Conservation (phyloP, 2,329 filamentous ascomycete species). For the Biscogniauxia mediterranea region DNA sequence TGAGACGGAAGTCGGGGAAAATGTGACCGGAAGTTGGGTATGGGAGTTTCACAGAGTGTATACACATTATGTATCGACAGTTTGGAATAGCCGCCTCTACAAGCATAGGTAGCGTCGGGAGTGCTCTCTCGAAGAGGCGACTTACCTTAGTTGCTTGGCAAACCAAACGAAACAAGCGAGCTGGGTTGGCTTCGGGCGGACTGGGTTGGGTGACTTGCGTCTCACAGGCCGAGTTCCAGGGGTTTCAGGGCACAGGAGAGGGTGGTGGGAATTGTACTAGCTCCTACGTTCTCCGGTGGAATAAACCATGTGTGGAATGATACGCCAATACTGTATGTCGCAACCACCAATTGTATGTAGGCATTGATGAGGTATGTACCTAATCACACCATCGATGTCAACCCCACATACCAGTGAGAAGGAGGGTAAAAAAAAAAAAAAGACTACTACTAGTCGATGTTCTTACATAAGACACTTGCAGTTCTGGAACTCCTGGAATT, state of each 20-base stretch:
- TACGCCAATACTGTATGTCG: background rate
- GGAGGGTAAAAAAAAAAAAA: too few relatives aligned
- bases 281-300: background rate
- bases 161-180: background rate
- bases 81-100: too few relatives aligned
- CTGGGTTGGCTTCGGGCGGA: background rate
- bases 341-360: background rate
- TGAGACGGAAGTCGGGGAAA: conserved; percentile 39
- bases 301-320: background rate
- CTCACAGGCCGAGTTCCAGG: background rate
- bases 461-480: too few relatives aligned
- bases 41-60: too few relatives aligned
- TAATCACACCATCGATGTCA: background rate
- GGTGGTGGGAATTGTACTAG: background rate
- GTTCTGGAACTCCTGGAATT: too few relatives aligned
- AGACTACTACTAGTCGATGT: background rate
- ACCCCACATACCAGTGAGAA: background rate
- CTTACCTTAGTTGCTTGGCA: background rate
- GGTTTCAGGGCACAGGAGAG: background rate
- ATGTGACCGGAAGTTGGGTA: conserved; percentile 13
- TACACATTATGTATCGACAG: too few relatives aligned
- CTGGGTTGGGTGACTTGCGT: background rate
- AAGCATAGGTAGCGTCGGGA: conserved; percentile 5
- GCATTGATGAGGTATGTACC: background rate
- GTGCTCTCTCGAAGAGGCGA: background rate